A percentile compares a stretch with the other conserved stretches of the same genome.
phyloP scores from a whole-genome alignment of 345 rosid species.

The Citrus unshiu region DNA sequence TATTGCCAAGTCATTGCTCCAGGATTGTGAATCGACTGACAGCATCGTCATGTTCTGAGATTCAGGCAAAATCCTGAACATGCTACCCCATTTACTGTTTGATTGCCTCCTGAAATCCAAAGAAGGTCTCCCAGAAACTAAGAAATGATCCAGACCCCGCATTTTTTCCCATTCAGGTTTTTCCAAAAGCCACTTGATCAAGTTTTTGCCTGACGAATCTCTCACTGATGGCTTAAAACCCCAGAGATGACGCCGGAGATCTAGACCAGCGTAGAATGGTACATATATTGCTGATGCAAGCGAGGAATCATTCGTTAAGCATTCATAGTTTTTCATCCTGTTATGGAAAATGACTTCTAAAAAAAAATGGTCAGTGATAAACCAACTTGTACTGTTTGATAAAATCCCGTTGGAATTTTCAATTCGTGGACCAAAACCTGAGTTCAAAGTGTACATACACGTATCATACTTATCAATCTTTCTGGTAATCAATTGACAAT shows the following conservation, averaged over 20 bases:
- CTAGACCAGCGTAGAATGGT: conserved; percentile 42
- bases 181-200: conserved; percentile 31
- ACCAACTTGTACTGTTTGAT: conserved; percentile 35
- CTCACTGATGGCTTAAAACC: conserved; percentile 26
- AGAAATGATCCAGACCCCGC: conserved; percentile 45
- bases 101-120: conserved; percentile 32
- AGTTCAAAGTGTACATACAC: conserved; percentile 32
- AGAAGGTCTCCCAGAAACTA: conserved; percentile 39
- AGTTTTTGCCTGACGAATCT: conserved; percentile 26
- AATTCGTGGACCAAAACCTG: conserved; percentile 38
- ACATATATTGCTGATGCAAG: conserved; percentile 45
- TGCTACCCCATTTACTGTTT: conserved; percentile 39
- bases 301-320: conserved; percentile 38
- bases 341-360: conserved; percentile 41
- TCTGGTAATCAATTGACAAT: conserved; percentile 29
- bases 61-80: conserved; percentile 32
- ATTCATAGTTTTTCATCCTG: conserved; percentile 40
- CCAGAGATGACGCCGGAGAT: conserved; percentile 45
- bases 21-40: conserved; percentile 30
- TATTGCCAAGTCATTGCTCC: conserved; percentile 30
- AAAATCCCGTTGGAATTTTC: conserved; percentile 13
- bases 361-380: conserved; percentile 32
- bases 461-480: conserved; percentile 27
- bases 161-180: conserved; percentile 39
- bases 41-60: conserved; percentile 39